Evolutionary conservation across 257 asterid genomes (phyloP), one percentile per base, ranked within the genome.

Genomic region (Agastache rugosa): DNA sequence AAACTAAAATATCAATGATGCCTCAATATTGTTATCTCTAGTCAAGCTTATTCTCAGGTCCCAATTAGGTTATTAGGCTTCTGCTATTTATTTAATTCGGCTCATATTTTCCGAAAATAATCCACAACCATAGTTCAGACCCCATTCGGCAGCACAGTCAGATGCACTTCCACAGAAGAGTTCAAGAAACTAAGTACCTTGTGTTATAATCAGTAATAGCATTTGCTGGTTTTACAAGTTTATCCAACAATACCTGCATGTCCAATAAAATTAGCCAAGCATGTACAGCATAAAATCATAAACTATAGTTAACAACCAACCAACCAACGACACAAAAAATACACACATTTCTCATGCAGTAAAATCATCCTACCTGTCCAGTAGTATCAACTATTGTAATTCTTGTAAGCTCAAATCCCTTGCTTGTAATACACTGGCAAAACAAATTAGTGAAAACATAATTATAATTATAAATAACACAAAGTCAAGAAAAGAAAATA

Each of bases 401-500:
- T 86, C 98, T 89, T 44, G 98, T 92, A 47, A 92, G 98, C 87
- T 94, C 97, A 80, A 95, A 92, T 41, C 99, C 99, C 73, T 87
- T 81, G 0, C 80, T 71, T 75, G 99, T 92, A 67, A 92, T 87
- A 85, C 99, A 94, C 99, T 94, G 86, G 66, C 50, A 84, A 80
- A 59, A 58, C 50, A 60, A 58, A 74, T 42, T 61, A 41, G 70
- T 56, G 63, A 67, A 62, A 63, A 68, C 15, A 37, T 44, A 77
- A 17, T 4, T 17, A 35, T 16, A 74, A 39, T 37, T 45, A 61
- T 60, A 45, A 31, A 42, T 44, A 6, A 53, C 8, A 20, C 68
- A 34, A 41, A 51, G 70, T 34, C 45, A 64, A 58, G 42, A 61
- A 56, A 73, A 6, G 23, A 77, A 39, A 9, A 31, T 41, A 63